Evolutionary conservation across 2,329 filamentous ascomycete species (phyloP).

Genomic region (Pseudogymnoascus sp.): DNA sequence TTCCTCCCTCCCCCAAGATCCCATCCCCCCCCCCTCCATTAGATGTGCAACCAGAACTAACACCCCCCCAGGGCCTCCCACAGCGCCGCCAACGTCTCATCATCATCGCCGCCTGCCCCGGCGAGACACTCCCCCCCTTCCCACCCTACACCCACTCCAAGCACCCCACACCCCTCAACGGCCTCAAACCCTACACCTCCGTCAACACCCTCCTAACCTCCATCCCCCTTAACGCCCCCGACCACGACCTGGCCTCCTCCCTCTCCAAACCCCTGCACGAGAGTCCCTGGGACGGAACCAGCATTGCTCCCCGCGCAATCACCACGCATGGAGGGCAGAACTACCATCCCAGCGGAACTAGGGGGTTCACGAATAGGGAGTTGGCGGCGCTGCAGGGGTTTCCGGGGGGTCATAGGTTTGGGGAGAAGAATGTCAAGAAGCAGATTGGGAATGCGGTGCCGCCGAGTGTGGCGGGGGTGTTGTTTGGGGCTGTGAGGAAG

Average conservation of each 20-base stretch:
- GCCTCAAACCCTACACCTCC: constrained; percentile 35
- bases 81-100: constrained; percentile 36
- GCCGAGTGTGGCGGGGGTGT: constrained; percentile 42
- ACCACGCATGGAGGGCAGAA: constrained; percentile 55
- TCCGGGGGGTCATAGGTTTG: constrained; percentile 51
- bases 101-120: constrained; percentile 54
- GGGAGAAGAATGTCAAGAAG: constrained; percentile 36
- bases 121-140: constrained; percentile 59
- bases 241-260: constrained; percentile 32
- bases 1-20: neutral
- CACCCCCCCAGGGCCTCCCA: constrained; percentile 18
- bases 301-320: constrained; percentile 47
- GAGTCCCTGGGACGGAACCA: constrained; percentile 37
- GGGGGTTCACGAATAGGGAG: constrained; percentile 60
- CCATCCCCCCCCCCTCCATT: neutral
- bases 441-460: constrained; percentile 80
- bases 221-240: constrained; percentile 22
- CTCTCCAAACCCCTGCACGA: constrained; percentile 22
- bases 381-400: constrained; percentile 64
- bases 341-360: constrained; percentile 54
- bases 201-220: constrained; percentile 29
- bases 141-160: constrained; percentile 52
- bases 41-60: neutral
- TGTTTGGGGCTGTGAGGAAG: constrained; percentile 32
- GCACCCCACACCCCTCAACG: constrained; percentile 22